These are phyloP conservation scores for Biscutella auriculata DNA, from an alignment of 441 rosid genomes.

Conservation along the genomic window DNA sequence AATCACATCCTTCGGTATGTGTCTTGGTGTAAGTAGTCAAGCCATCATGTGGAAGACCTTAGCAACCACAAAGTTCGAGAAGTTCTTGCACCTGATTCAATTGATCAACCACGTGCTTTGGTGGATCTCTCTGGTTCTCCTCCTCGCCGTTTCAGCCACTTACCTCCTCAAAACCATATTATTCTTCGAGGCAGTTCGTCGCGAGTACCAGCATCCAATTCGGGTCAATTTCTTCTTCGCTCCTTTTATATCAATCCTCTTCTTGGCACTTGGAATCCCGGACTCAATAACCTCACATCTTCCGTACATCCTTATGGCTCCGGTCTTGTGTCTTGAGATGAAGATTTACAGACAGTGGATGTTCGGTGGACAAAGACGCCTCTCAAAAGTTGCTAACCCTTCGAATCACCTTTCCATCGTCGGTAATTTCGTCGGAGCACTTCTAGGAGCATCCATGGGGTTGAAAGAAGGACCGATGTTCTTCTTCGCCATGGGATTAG, in stretches of 20 bases:
- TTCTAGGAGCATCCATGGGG: conserved; percentile 81
- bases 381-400: conserved; percentile 85
- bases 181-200: conserved; percentile 79
- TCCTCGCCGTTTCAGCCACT: conserved; percentile 27
- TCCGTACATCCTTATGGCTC: conserved; percentile 76
- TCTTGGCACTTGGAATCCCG: conserved; percentile 68
- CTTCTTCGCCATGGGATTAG: conserved; percentile 77
- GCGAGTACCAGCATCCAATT: conserved; percentile 74
- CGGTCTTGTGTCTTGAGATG: conserved; percentile 58
- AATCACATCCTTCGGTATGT: conserved; percentile 69
- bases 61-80: conserved; percentile 46
- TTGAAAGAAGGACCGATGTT: conserved; percentile 77
- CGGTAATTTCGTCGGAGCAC: conserved; percentile 84
- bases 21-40: conserved; percentile 85
- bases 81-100: conserved; percentile 50
- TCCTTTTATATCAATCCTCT: conserved; percentile 70
- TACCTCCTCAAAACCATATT: conserved; percentile 50
- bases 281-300: conserved; percentile 31
- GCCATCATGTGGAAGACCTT: conserved; percentile 77
- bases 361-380: conserved; percentile 79
- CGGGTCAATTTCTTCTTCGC: conserved; percentile 90
- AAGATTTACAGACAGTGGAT: conserved; percentile 96
- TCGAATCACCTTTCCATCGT: conserved; percentile 70
- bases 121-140: conserved; percentile 49
- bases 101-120: conserved; percentile 45